Percentiles rank a stretch among this genome's conserved stretches.
Evolutionary conservation across 768 basidiomycete species (phyloP).

Genomic region (Collybia mongolica): DNA sequence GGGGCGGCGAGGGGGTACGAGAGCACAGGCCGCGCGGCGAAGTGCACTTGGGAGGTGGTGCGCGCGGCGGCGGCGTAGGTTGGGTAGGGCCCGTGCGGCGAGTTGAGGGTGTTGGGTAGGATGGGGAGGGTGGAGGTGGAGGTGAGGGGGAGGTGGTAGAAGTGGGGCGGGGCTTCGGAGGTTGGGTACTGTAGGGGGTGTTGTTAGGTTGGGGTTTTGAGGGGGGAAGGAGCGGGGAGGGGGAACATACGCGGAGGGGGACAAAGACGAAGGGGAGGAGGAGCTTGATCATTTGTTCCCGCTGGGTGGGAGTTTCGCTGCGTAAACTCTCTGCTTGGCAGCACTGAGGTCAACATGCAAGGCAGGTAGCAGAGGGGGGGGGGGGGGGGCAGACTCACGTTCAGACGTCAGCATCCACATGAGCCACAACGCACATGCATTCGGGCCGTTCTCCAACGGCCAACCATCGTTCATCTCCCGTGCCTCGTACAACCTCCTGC

Average conservation of each 20-base stretch:
- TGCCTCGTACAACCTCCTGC: conserved; percentile 37
- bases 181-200: conserved; percentile 44
- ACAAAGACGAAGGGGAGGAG: conserved; percentile 48
- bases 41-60: conserved; percentile 29
- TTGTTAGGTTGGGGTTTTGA: neutral
- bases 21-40: conserved; percentile 23
- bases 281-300: conserved; percentile 26
- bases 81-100: conserved; percentile 46
- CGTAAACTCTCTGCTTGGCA: conserved; percentile 23
- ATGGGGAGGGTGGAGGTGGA: conserved; percentile 9
- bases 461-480: conserved; percentile 35
- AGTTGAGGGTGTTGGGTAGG: conserved; percentile 23
- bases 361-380: too few relatives aligned
- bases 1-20: conserved; percentile 45
- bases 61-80: conserved; percentile 32
- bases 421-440: conserved; percentile 52
- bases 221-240: conserved; percentile 10
- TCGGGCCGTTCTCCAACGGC: conserved; percentile 47
- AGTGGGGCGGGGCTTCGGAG: conserved; percentile 59
- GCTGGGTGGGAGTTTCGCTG: conserved; percentile 23
- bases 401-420: conserved; percentile 51
- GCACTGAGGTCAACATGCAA: neutral
- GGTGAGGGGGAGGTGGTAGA: conserved; percentile 53
- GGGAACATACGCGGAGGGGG: conserved; percentile 42
- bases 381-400: conserved; percentile 22